Evolutionary conservation across 2,329 filamentous ascomycete species (phyloP).

Genomic region (Epichloe uncinata): DNA sequence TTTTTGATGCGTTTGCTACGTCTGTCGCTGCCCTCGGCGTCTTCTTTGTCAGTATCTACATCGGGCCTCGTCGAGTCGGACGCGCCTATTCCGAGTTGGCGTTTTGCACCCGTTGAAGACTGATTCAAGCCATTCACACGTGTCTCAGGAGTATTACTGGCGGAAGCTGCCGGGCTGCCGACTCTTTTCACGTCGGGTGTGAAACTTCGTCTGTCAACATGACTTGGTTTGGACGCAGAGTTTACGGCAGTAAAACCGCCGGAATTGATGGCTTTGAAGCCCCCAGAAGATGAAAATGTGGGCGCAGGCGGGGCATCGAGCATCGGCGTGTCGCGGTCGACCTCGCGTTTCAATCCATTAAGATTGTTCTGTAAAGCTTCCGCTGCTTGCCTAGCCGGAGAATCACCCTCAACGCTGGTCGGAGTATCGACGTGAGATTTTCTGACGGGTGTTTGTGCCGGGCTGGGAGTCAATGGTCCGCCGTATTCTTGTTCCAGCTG

Average conservation of each 20-base stretch:
- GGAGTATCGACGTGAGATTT: slow-evolving; percentile 47
- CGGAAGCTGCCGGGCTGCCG: slow-evolving; percentile 48
- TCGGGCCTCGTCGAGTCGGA: slow-evolving; percentile 36
- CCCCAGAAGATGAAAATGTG: slow-evolving; percentile 20
- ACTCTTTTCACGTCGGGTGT: slow-evolving; percentile 47
- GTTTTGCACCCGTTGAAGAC: slow-evolving; percentile 54
- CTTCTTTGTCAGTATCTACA: slow-evolving; percentile 35
- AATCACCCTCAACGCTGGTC: slow-evolving; percentile 46
- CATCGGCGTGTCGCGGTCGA: slow-evolving; percentile 35
- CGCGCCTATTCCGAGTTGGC: slow-evolving; percentile 48
- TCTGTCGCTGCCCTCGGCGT: slow-evolving; percentile 54
- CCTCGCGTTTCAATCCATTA: slow-evolving; percentile 30
- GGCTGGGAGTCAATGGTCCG: slow-evolving; percentile 72
- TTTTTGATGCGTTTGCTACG: slow-evolving; percentile 91
- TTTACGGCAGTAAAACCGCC: slow-evolving; percentile 67
- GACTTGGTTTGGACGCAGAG: slow-evolving; percentile 53
- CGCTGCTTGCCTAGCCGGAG: slow-evolving; percentile 47
- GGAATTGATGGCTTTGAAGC: slow-evolving; percentile 23
- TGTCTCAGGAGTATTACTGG: slow-evolving; percentile 52
- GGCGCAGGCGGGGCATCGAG: slow-evolving; percentile 28
- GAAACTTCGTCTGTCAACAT: slow-evolving; percentile 43
- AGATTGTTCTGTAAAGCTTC: slow-evolving; percentile 38
- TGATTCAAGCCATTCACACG: slow-evolving; percentile 38
- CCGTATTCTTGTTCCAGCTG: slow-evolving; percentile 89
- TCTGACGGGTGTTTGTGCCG: slow-evolving; percentile 57